Evolutionary conservation across 345 rosid species (phyloP).

Genomic region (Erucastrum elatum): DNA sequence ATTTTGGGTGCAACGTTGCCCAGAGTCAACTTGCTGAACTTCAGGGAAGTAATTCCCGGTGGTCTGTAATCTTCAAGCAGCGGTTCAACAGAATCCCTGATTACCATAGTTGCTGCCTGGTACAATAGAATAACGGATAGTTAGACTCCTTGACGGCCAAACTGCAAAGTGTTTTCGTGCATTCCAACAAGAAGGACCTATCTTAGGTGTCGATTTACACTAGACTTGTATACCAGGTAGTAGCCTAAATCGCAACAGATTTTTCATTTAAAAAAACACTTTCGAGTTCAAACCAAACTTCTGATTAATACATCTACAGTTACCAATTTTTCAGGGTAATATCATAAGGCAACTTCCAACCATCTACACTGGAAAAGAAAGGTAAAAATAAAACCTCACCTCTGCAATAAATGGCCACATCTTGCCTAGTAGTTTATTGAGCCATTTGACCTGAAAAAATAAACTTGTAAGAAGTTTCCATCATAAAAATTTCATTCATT

Average conservation of each 20-base stretch:
- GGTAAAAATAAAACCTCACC: conserved; percentile 47
- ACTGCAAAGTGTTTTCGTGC: conserved; percentile 2
- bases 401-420: conserved; percentile 98
- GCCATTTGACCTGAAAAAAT: conserved; percentile 87
- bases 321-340: background rate
- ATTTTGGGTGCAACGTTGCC: conserved; percentile 98
- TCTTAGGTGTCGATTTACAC: background rate
- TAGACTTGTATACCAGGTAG: conserved; percentile 13
- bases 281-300: conserved; percentile 1
- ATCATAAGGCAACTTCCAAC: conserved; percentile 13
- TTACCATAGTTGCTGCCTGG: conserved; percentile 90
- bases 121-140: conserved; percentile 26
- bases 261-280: background rate
- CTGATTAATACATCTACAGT: background rate
- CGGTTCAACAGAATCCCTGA: conserved; percentile 97
- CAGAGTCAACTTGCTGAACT: conserved; percentile 82
- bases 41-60: conserved; percentile 88
- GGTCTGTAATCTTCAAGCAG: conserved; percentile 95
- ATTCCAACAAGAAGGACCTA: conserved; percentile 14
- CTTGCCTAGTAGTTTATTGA: conserved; percentile 90
- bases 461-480: background rate
- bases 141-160: conserved; percentile 1
- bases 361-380: background rate
- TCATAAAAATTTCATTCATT: background rate
- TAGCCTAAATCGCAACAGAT: conserved; percentile 14